Conservation (phyloP, 2,329 filamentous ascomycete genomes). For the Fusarium caatingaense region DNA sequence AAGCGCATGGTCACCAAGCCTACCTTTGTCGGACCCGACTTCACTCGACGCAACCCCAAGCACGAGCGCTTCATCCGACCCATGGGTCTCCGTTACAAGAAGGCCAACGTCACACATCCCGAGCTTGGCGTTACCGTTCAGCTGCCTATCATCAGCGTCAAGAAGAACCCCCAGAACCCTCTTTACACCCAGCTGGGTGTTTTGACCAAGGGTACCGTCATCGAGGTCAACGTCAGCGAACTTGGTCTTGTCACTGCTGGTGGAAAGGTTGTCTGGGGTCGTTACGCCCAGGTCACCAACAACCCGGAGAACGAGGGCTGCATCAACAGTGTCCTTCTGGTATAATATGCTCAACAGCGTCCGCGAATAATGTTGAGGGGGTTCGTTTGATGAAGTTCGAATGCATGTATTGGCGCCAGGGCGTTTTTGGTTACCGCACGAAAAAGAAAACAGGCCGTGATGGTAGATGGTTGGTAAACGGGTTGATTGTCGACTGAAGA, state of each 20-base stretch:
- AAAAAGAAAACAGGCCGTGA: conserved; percentile 35
- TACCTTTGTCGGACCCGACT: conserved; percentile 87
- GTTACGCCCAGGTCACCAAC: conserved; percentile 71
- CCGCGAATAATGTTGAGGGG: conserved; percentile 18
- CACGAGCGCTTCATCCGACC: conserved; percentile 68
- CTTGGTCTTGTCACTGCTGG: conserved; percentile 89
- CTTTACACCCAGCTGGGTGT: conserved; percentile 94
- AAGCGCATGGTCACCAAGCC: conserved; percentile 74
- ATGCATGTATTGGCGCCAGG: conserved; percentile 47
- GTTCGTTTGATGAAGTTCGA: conserved; percentile 37
- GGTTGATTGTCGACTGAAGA: conserved; percentile 47
- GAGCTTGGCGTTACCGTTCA: conserved; percentile 90
- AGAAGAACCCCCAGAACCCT: conserved; percentile 81
- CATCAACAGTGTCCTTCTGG: conserved; percentile 45
- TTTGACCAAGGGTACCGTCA: conserved; percentile 80
- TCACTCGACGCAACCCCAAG: conserved; percentile 89
- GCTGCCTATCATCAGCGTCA: conserved; percentile 77
- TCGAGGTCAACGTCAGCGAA: conserved; percentile 95
- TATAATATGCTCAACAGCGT: conserved; percentile 30
- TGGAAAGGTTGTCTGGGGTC: conserved; percentile 94
- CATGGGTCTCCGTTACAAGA: conserved; percentile 64
- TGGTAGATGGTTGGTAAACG: conserved; percentile 38
- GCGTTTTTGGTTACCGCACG: conserved; percentile 42
- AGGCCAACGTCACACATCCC: conserved; percentile 72
- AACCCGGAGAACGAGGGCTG: conserved; percentile 60